phyloP scores from a whole-genome alignment of 2,329 filamentous ascomycete genomes.

The Nemania sp. region DNA sequence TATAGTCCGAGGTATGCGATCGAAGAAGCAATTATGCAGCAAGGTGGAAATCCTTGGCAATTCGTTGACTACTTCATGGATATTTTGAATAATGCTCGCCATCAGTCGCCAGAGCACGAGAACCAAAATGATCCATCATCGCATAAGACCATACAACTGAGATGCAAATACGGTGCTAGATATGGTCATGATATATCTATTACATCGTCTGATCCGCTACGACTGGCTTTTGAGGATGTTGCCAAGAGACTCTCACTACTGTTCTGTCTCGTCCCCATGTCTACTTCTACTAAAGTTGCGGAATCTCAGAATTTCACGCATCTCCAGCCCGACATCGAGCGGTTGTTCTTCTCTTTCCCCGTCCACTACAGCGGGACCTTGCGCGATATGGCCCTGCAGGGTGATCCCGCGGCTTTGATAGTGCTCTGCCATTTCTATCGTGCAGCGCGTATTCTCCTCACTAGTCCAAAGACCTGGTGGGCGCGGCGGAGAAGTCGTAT shows the following conservation, averaged over 20 bases:
- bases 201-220: neutral
- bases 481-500: constrained; percentile 10
- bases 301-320: neutral
- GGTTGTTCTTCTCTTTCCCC: constrained; percentile 14
- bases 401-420: constrained; percentile 7
- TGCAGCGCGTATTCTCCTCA: constrained; percentile 12
- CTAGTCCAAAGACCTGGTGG: constrained; percentile 11
- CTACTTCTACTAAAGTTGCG: neutral
- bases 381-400: constrained; percentile 5
- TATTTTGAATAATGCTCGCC: neutral
- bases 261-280: constrained; percentile 10
- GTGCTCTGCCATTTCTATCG: constrained; percentile 17
- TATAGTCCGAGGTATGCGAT: constrained; percentile 12
- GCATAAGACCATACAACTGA: neutral
- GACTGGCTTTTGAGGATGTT: neutral
- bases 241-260: constrained; percentile 14
- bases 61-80: constrained; percentile 9
- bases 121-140: neutral
- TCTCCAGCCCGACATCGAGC: constrained; percentile 9
- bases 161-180: neutral
- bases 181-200: neutral
- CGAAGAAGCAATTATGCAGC: constrained; percentile 7
- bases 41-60: constrained; percentile 3
- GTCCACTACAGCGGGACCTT: constrained; percentile 14
- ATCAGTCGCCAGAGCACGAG: neutral